A percentile compares a stretch with the other conserved stretches of the same genome.
Conservation (phyloP, 2,329 filamentous ascomycete species). For the Pestalotiopsis sp. region DNA sequence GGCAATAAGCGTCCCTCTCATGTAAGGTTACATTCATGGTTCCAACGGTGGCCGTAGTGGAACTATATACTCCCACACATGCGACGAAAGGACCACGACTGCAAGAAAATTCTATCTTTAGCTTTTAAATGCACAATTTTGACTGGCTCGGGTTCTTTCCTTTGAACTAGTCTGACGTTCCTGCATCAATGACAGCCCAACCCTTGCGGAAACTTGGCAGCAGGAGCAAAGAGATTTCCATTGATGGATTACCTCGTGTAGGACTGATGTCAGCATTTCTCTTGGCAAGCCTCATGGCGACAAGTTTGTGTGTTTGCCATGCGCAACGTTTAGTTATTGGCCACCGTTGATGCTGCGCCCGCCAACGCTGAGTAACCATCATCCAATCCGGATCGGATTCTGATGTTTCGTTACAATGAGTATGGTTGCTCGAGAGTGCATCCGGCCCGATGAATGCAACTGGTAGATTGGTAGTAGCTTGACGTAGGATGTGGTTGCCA, state of each 20-base stretch:
- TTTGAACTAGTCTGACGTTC: background rate
- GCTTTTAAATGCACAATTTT: background rate
- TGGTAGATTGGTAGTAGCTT: background rate
- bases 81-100: background rate
- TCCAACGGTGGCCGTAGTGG: background rate
- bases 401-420: background rate
- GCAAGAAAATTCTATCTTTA: background rate
- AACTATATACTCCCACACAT: background rate
- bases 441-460: background rate
- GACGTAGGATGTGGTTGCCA: too few species aligned
- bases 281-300: background rate
- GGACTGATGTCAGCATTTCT: constrained; percentile 3
- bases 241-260: background rate
- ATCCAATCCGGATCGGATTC: background rate
- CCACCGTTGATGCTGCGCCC: background rate
- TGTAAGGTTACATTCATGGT: background rate
- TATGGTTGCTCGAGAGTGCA: background rate
- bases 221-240: background rate
- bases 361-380: background rate
- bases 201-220: background rate
- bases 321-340: background rate
- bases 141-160: background rate
- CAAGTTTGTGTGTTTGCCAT: background rate
- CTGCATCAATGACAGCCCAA: background rate
- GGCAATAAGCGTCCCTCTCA: background rate